Percentiles rank a stretch among this genome's conserved stretches.
phyloP scores from a whole-genome alignment of 371 early-diverging fungal species.

The Apophysomyces variabilis region DNA sequence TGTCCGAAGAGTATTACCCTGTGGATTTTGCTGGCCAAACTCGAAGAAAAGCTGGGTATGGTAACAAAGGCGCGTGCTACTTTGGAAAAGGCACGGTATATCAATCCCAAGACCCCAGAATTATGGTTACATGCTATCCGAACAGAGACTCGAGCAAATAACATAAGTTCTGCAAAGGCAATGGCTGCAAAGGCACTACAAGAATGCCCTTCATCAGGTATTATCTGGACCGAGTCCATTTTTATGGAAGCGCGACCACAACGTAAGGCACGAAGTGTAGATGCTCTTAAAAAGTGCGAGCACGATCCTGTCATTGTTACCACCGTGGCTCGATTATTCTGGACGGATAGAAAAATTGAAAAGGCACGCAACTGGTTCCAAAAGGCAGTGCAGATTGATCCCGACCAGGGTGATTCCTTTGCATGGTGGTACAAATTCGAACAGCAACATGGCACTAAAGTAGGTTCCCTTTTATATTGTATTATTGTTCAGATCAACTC shows the following conservation, averaged over 20 bases:
- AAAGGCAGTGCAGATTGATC: conserved; percentile 81
- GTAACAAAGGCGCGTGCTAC: conserved; percentile 85
- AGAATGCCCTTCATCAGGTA: conserved; percentile 88
- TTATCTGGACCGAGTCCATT: conserved; percentile 90
- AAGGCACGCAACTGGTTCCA: conserved; percentile 94
- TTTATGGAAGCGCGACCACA: conserved; percentile 87
- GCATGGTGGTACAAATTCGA: conserved; percentile 96
- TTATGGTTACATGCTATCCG: conserved; percentile 92
- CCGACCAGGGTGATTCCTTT: conserved; percentile 94
- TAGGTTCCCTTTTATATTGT: conserved; percentile 20
- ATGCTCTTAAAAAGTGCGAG: conserved; percentile 92
- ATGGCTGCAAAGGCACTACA: conserved; percentile 90
- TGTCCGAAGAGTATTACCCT: conserved; percentile 80
- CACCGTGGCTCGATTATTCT: conserved; percentile 91
- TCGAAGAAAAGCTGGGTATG: conserved; percentile 79
- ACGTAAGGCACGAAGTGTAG: conserved; percentile 86
- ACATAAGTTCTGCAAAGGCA: conserved; percentile 73
- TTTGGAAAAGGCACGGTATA: conserved; percentile 85
- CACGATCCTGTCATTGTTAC: conserved; percentile 80
- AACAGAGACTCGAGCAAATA: conserved; percentile 77
- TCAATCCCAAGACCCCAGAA: conserved; percentile 80
- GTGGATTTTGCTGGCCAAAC: conserved; percentile 79
- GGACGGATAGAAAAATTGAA: conserved; percentile 91
- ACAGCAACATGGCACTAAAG: conserved; percentile 71
- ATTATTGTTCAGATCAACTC: background rate